A percentile compares a stretch with the other conserved stretches of the same genome.
These are phyloP conservation scores for Wickerhamomyces sp. DNA, from an alignment of 1,139 yeast genomes.

Conservation along the genomic window DNA sequence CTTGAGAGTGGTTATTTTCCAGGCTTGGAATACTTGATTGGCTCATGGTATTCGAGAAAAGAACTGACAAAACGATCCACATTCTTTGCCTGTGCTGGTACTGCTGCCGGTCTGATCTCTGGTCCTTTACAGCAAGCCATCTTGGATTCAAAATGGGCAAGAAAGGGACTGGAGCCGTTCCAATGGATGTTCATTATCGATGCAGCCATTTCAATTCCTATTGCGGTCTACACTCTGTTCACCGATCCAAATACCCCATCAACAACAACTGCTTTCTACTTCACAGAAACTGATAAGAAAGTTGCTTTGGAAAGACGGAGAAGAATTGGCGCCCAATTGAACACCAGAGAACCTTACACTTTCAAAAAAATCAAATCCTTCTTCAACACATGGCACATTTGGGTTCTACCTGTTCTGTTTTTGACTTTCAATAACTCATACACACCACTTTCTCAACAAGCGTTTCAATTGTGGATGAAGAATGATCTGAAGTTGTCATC, in stretches of 20 bases:
- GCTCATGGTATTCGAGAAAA: constrained; percentile 42
- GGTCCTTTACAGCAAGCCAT: constrained; percentile 44
- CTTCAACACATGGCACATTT: constrained; percentile 46
- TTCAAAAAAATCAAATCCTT: constrained; percentile 36
- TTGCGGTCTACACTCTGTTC: constrained; percentile 38
- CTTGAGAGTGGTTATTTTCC: constrained; percentile 60
- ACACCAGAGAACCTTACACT: constrained; percentile 39
- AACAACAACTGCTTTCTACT: constrained; percentile 36
- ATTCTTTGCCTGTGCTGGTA: constrained; percentile 40
- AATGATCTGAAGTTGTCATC: constrained; percentile 34
- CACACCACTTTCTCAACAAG: constrained; percentile 34
- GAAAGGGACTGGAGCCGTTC: constrained; percentile 37
- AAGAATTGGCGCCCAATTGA: constrained; percentile 40
- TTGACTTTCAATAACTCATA: constrained; percentile 39
- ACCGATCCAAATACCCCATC: constrained; percentile 41
- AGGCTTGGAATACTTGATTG: constrained; percentile 36
- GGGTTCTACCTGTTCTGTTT: constrained; percentile 43
- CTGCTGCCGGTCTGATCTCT: constrained; percentile 39
- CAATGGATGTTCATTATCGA: constrained; percentile 53
- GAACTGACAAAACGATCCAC: constrained; percentile 47
- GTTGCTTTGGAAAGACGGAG: constrained; percentile 28
- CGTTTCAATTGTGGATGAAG: constrained; percentile 50
- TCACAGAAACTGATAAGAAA: constrained; percentile 27
- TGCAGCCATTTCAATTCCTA: constrained; percentile 45
- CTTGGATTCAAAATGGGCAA: constrained; percentile 28